Evolutionary conservation across 352 stramenopile species (phyloP), one percentile per base, ranked within the genome.

Genomic region (Thraustochytrium striatum): DNA sequence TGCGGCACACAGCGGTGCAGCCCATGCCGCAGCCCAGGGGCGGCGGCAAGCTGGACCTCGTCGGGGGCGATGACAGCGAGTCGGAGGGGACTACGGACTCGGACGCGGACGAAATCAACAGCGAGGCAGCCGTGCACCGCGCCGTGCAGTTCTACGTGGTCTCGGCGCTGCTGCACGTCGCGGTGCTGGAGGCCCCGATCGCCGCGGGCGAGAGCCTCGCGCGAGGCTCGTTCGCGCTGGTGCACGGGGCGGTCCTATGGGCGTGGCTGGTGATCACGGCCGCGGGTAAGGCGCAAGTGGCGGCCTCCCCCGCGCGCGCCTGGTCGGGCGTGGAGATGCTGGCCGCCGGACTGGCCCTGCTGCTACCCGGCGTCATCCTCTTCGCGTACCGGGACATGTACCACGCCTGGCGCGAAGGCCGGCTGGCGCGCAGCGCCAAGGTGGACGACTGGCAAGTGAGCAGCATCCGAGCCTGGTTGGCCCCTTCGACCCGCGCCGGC

Each of bases 71-170:
- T 0, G 55, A 61, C 16, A 53, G 8, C 35, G 28, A 57, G 11
- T 43, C 19, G 9, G 25, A 13, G 35, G 13, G 33, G 35, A 25
- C 7, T 7, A 61, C 59, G 38, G 59, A 70, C 35, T 8, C 25
- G 16, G 65, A 75, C 36, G 11, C 41, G 19, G 62, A 73, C 0
- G 2, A 30, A 3, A 75, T 75, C 36, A 16, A 21, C 21, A 16
- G n/a, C 11, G 11, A 72, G 36, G 35, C 16, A 7, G 65, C 65
- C 36, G 65, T 61, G 21, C 41, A 55, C 5, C 32, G 52, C 32
- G 65, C 65, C 3, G 65, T 75, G 9, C 43, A 61, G 2, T 75
- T 75, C 36, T 75, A 75, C 65, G 65, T 75, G 25, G 58, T 39
- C 41, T 35, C 11, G 2, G 61, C 41, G 1, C 43, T 75, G n/a